Evolutionary conservation across 768 basidiomycete species (phyloP), one percentile per base, ranked within the genome.

Genomic region (Leccinum boreale): DNA sequence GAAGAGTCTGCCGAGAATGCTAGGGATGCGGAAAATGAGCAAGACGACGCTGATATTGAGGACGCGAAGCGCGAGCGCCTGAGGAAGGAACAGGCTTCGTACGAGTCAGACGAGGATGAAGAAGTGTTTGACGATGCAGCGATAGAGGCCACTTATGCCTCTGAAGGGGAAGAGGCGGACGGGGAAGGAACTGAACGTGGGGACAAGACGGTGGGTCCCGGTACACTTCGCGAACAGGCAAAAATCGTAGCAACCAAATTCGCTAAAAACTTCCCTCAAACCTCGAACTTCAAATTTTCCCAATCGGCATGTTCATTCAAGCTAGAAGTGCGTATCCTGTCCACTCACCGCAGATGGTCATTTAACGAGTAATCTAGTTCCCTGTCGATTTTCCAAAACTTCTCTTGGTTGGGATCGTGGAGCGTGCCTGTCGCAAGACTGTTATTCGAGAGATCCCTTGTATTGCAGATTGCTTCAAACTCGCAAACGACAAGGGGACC

Each of bases 371-470:
- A 29, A 31, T 47, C n/a, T 59, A 98, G 94, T 95, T 98, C 76
- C 78, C 82, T 11, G 83, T 89, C 46, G 85, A 91, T 65, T 87
- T 94, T 70, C 94, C 94, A 11, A 98, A 98, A 73, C 80, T 99
- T 33, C 79, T 99, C 21, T 81, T 99, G 45, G 93, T 98, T 50
- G 96, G 94, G 49, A 85, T 99, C 60, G 81, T 98, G 56, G 97
- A 98, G 71, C 81, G 87, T 54, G 84, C 87, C 11, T 98, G 95
- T 73, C 79, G 86, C 47, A 84, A 84, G 53, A 90, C 93, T 2
- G 79, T 98, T 62, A 78, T 99, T 57, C 91, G 94, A 53, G 90
- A 98, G 72, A 92, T 98, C 54, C 84, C 89, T 5, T 87, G 88
- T 15, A 96, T 99, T 67, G 81, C 81, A 4, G 87, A 95, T 53